These are phyloP conservation scores for Tuber brumale DNA, from an alignment of 495 filamentous ascomycete genomes.

Conservation along the genomic window DNA sequence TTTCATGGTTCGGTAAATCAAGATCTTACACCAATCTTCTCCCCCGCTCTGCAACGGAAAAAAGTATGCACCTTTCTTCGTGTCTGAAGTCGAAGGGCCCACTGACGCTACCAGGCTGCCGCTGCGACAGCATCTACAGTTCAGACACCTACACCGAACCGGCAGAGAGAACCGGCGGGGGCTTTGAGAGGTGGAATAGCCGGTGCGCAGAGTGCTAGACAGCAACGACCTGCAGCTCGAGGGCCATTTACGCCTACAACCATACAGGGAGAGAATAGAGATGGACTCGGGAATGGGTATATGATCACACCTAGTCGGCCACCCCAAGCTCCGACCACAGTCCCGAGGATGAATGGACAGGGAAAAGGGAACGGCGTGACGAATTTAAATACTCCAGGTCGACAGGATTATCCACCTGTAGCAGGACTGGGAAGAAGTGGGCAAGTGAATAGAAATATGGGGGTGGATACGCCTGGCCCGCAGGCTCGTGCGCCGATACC, in stretches of 20 bases:
- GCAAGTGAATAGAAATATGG: background rate
- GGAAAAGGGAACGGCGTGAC: background rate
- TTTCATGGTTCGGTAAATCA: conserved; percentile 38
- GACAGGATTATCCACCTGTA: background rate
- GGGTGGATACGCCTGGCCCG: background rate
- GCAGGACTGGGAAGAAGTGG: background rate
- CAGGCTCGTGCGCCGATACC: background rate
- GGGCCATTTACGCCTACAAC: background rate
- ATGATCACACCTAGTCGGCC: background rate
- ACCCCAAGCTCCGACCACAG: background rate
- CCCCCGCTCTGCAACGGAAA: conserved; percentile 34
- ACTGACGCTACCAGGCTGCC: background rate
- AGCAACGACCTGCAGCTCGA: background rate
- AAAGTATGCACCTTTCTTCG: conserved; percentile 11
- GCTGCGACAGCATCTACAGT: background rate
- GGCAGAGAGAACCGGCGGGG: background rate
- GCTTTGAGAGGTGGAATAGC: background rate
- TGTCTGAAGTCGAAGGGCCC: background rate
- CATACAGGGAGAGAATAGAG: background rate
- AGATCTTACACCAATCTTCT: conserved; percentile 36
- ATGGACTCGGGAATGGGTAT: background rate
- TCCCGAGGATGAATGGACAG: background rate
- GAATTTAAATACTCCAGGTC: background rate
- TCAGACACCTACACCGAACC: background rate
- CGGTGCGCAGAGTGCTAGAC: background rate